Evolutionary conservation across 2,329 filamentous ascomycete genomes (phyloP).

Genomic region (Fusarium sp.): DNA sequence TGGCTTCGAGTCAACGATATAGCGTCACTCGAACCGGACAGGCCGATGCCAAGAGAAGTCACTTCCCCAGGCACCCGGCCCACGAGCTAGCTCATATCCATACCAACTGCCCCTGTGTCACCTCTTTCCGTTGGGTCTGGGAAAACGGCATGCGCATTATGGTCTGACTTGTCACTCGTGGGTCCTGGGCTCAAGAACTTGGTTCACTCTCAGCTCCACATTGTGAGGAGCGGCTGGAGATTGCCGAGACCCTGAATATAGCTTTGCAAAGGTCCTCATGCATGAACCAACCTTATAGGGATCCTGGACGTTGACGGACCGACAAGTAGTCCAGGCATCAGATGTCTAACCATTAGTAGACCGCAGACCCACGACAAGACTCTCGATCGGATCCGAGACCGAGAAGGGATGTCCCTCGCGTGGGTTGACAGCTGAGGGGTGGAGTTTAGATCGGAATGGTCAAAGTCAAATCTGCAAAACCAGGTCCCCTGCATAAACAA

Average conservation of each 20-base stretch:
- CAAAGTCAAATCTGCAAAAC: neutral
- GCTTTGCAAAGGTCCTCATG: accelerated
- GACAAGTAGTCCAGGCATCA: neutral
- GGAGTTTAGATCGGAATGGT: neutral
- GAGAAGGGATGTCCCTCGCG: neutral
- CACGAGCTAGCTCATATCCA: too few relatives aligned
- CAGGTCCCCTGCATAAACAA: neutral
- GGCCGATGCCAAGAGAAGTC: neutral
- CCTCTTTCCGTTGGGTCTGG: too few relatives aligned
- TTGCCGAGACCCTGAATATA: neutral
- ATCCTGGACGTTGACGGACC: neutral
- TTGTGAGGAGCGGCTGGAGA: neutral
- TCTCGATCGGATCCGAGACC: neutral
- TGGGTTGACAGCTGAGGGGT: neutral
- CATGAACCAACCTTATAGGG: accelerated
- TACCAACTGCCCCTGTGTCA: too few relatives aligned
- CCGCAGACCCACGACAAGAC: neutral
- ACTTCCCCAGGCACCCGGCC: neutral
- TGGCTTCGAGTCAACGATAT: neutral
- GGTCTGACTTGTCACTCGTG: too few relatives aligned
- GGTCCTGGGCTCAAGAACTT: too few relatives aligned
- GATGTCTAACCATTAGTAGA: neutral
- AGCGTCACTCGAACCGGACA: neutral
- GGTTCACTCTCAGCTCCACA: too few relatives aligned
- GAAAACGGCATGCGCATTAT: too few relatives aligned